A percentile compares a stretch with the other conserved stretches of the same genome.
Conservation (phyloP, 768 basidiomycete genomes). For the Collybia nuda region DNA sequence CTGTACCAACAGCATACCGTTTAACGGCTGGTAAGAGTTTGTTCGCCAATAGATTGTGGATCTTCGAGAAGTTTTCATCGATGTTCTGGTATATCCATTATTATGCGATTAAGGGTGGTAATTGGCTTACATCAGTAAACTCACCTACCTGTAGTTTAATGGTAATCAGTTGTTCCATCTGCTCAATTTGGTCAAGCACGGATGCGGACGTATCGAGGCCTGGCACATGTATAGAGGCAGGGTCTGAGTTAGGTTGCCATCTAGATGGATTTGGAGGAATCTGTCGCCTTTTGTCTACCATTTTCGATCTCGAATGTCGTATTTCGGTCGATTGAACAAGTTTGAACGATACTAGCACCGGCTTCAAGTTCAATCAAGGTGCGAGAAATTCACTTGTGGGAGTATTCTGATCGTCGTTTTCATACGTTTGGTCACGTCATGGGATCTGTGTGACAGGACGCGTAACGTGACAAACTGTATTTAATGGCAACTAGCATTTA, state of each 20-base stretch:
- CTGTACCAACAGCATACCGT: constrained; percentile 81
- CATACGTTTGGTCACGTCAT: too few species aligned
- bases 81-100: constrained; percentile 56
- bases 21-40: constrained; percentile 87
- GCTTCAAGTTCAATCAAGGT: background rate
- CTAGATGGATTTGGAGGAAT: constrained; percentile 63
- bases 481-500: too few species aligned
- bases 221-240: constrained; percentile 62
- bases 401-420: too few species aligned
- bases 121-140: background rate
- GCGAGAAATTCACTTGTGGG: too few species aligned
- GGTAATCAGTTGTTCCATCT: constrained; percentile 94
- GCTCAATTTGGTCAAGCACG: constrained; percentile 82
- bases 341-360: background rate
- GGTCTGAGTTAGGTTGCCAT: constrained; percentile 69
- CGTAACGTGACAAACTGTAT: background rate
- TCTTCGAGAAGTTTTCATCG: constrained; percentile 90
- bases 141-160: constrained; percentile 77
- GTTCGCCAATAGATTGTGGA: constrained; percentile 81
- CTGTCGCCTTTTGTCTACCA: constrained; percentile 32
- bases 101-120: background rate
- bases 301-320: constrained; percentile 24
- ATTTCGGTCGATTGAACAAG: background rate
- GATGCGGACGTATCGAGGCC: constrained; percentile 72
- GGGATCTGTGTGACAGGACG: background rate